Conservation (phyloP, 2,329 filamentous ascomycete species). For the Alternaria solani region DNA sequence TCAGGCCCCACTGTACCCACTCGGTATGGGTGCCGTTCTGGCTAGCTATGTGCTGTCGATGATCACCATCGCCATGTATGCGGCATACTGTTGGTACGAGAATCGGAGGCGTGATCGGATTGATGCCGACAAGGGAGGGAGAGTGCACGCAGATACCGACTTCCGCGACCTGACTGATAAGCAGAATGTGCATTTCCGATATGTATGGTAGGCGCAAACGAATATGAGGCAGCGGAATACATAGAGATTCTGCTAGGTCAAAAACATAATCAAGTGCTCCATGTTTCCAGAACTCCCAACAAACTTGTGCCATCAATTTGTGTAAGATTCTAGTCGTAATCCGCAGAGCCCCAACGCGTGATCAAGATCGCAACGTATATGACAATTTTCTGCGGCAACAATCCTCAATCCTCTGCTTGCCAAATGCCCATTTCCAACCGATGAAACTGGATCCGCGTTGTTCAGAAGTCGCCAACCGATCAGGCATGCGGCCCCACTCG, state of each 20-base stretch:
- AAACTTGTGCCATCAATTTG: neutral
- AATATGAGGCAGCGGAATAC: neutral
- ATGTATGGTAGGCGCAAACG: conserved; percentile 12
- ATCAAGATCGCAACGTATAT: neutral
- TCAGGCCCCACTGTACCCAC: conserved; percentile 45
- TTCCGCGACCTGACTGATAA: conserved; percentile 49
- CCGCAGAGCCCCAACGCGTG: neutral
- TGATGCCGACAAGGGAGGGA: conserved; percentile 24
- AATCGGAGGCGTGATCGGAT: conserved; percentile 34
- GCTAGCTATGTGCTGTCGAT: conserved; percentile 25
- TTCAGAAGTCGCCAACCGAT: neutral
- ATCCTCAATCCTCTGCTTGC: neutral
- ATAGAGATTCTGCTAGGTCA: neutral
- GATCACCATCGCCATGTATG: conserved; percentile 42
- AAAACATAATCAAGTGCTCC: neutral
- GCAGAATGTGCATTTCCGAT: conserved; percentile 39
- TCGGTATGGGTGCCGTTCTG: conserved; percentile 16
- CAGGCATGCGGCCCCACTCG: neutral
- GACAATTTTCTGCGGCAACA: neutral
- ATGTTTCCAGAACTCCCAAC: neutral
- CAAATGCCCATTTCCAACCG: neutral
- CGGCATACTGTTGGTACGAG: conserved; percentile 40
- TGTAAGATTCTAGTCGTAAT: neutral
- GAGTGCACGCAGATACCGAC: conserved; percentile 36
- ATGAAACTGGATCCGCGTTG: neutral